Evolutionary conservation across 805 yeast genomes (phyloP), one percentile per base, ranked within the genome.

Genomic region (Candida fluviatilis): DNA sequence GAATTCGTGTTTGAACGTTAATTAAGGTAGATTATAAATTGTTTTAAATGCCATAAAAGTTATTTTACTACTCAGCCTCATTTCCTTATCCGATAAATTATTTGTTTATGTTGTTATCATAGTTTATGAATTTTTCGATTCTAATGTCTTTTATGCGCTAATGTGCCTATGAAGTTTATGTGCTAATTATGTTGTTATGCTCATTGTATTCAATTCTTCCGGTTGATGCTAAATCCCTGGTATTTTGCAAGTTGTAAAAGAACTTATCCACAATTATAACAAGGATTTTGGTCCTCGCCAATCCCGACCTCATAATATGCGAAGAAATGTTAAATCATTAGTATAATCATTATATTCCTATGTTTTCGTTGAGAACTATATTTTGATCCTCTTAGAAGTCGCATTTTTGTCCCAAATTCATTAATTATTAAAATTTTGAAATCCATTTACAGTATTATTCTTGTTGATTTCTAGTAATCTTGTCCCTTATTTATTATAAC

Each of bases 321-420:
- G 24, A 21, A 21, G 24, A 21, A 21, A 21, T n/a, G 10, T 21
- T 21, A 21, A 6, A 6, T 10, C 24, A 21, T 21, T 21, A 21
- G 24, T 21, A 21, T 21, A 6, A 10, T 21, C 10, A 10, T 21
- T 6, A 21, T 21, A 6, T 21, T 21, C 24, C 24, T 10, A 21
- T 21, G 6, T 21, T 6, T 21, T 6, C 10, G 6, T 6, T 10
- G 24, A 21, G 24, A 21, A 21, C 10, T 21, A 21, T 10, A 21
- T 21, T 21, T 21, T 21, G 24, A 21, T 21, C 24, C 24, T 21
- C 24, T 21, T 6, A 21, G 10, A 10, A 21, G 6, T 21, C 24
- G n/a, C 24, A 21, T 21, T 21, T 21, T 21, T 21, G 10, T 21
- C 34, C 34, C 18, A 31, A 31, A 31, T 31, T 31, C 34, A 31